Conservation (phyloP, 257 asterid species). For the Solanum sitiens region DNA sequence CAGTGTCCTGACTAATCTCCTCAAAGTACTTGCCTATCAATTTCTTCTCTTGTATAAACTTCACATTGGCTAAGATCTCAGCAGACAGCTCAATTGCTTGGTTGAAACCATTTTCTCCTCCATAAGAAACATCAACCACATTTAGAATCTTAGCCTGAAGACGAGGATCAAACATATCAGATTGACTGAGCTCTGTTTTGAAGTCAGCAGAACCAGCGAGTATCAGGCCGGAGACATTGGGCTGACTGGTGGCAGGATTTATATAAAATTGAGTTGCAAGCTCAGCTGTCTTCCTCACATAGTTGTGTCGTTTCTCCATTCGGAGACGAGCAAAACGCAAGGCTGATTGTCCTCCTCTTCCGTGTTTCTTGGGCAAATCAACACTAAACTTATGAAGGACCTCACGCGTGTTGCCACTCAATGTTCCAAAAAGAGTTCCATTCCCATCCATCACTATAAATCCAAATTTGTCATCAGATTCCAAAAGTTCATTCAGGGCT, state of each 20-base stretch:
- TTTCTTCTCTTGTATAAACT: constrained; percentile 11
- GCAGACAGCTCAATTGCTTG: constrained; percentile 9
- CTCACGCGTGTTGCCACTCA: constrained; percentile 7
- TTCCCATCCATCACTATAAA: constrained; percentile 15
- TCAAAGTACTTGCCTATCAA: constrained; percentile 7
- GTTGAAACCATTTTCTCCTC: constrained; percentile 9
- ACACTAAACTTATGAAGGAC: constrained; percentile 10
- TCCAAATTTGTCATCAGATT: constrained; percentile 14
- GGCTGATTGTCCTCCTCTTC: constrained; percentile 15
- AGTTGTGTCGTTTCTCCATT: constrained; percentile 12
- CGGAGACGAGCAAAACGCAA: constrained; percentile 12
- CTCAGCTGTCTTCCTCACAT: constrained; percentile 8
- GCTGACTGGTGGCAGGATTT: constrained; percentile 12
- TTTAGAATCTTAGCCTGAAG: constrained; percentile 7
- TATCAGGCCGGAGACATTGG: constrained; percentile 11
- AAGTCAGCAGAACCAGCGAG: constrained; percentile 12
- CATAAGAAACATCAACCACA: constrained; percentile 10
- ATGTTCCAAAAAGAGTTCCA: constrained; percentile 12
- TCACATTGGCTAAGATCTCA: constrained; percentile 11
- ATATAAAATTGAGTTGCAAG: constrained; percentile 5
- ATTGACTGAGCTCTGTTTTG: constrained; percentile 8
- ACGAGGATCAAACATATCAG: constrained; percentile 13
- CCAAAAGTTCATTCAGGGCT: constrained; percentile 6
- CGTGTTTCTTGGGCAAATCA: constrained; percentile 10
- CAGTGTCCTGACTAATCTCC: constrained; percentile 11